Base-by-base conservation (phyloP, 805 yeast species). In the Phaffomyces antillensis region DNA sequence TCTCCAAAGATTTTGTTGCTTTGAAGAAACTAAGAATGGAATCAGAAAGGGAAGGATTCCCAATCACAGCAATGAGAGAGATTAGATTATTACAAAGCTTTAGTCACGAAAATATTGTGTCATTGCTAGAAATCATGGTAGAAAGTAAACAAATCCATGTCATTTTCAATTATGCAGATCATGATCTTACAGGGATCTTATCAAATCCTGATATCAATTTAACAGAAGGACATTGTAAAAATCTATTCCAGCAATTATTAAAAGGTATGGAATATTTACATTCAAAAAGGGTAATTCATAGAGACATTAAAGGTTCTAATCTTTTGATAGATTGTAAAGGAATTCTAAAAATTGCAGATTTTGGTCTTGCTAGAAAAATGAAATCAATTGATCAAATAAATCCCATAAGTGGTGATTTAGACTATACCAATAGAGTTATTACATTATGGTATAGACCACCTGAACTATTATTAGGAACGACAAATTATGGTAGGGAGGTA, bases 401-500 rank as follows among this genome's bases (percentile, higher is more conserved):
- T 40, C 70, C 76, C 18, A 32, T 40, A 2, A 44, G 41, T 23
- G 38, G 41, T 1, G 42, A 41, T 18, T 85, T 86, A 4, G 93
- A 89, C 55, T 91, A 91, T 64, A 91, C 99, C 2, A 93, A 93
- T 61, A 68, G 99, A 45, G 98, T 93, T 36, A 93, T 93, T 43
- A 93, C 99, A 0, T 68, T 93, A 34, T 93, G 99, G 99, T 91
- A 93, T 62, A 75, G 99, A 47, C 99, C 99, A 1, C 98, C 98
- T 0, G 99, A 91, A 62, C 72, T 93, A 30, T 67, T 93, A 34
- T 64, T 93, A 46, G 99, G 99, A 1, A 81, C 96, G 0, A 90
- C 98, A 0, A 82, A 81, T 47, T 93, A 93, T 64, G 93, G 90
- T 0, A 67, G 88, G 36, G 96, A 86, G 55, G 93, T 93, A 10